Base-by-base conservation (phyloP, 148 eudicot genomes). In the Rhododendron molle region DNA sequence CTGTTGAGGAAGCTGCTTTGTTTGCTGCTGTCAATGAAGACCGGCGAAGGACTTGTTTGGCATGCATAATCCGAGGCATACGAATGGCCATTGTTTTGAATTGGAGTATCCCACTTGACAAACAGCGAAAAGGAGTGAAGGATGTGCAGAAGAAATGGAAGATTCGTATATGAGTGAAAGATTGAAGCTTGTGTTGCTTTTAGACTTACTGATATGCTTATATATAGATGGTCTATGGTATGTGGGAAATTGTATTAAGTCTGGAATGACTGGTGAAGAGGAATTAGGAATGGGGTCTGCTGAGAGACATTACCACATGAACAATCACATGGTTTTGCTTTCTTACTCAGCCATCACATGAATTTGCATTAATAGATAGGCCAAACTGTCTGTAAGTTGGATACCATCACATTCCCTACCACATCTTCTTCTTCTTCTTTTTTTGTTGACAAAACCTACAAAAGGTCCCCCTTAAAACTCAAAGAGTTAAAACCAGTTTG, bases 291-390 rank as follows among this genome's bases (percentile, higher is more conserved):
- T 58, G 49, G n/a, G 65, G 78, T 80, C 82, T 21, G 30, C 36
- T 80, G 72, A 23, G 47, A 18, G 86, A 87, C 80, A 79, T 50
- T 11, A 0, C 2, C 36, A 34, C 9, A 65, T 65, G 71, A n/a
- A 2, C 10, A n/a, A 34, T 28, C 89, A 87, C 85, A 84, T 71
- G 87, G 62, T 21, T 81, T 81, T 84, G 87, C 49, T 40, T 81
- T 85, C 82, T 82, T 81, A 49, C 67, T 65, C 77, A 32, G 30
- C 40, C 16, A 72, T 30, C 20, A 14, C 43, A 15, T 72, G 43
- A 72, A 32, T 38, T 18, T 38, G 23, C 49, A 46, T 46, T 36
- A 18, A 11, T 3, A 12, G 32, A 72, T 32, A 3, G 18, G 21
- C 40, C 76, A 3, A 34, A 28, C 2, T 72, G 76, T 72, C 14